Percentiles rank a stretch among this genome's conserved stretches.
These are phyloP conservation scores for Rhodotorula sp. DNA, from an alignment of 1,284 basidiomycete genomes.

Conservation along the genomic window DNA sequence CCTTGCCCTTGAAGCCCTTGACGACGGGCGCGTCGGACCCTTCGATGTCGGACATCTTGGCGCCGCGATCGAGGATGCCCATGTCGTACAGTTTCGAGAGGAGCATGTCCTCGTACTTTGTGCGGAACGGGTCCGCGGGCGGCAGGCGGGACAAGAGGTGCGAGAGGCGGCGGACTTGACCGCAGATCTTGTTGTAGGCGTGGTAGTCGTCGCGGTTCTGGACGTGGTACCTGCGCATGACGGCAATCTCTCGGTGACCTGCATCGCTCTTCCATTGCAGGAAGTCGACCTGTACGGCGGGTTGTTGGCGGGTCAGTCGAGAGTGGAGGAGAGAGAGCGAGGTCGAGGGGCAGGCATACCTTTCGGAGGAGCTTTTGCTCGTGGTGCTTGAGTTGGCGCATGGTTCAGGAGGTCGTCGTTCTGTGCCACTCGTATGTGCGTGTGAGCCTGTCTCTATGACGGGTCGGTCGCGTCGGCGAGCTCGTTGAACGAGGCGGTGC, in stretches of 20 bases:
- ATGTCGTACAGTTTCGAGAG: conserved; percentile 97
- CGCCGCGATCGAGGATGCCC: conserved; percentile 78
- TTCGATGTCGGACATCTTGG: conserved; percentile 86
- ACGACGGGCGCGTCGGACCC: conserved; percentile 38
- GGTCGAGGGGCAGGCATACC: conserved; percentile 56
- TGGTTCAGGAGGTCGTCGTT: conserved; percentile 45
- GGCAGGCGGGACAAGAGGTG: conserved; percentile 86
- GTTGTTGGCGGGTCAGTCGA: background rate
- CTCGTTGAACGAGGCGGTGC: background rate
- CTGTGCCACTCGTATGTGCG: background rate
- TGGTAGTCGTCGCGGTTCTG: conserved; percentile 94
- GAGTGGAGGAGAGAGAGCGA: conserved; percentile 2
- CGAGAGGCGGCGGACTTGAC: conserved; percentile 78
- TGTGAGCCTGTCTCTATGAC: background rate
- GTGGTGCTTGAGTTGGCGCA: conserved; percentile 89
- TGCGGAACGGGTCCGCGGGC: conserved; percentile 82
- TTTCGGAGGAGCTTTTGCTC: conserved; percentile 87
- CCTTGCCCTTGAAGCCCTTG: conserved; percentile 50
- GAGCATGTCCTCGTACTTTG: conserved; percentile 79
- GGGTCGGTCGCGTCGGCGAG: background rate
- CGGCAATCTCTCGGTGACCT: conserved; percentile 84
- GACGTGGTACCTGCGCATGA: conserved; percentile 94
- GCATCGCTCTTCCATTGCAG: conserved; percentile 95
- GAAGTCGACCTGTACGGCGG: conserved; percentile 45
- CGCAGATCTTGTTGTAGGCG: conserved; percentile 97